A percentile compares a stretch with the other conserved stretches of the same genome.
Conservation (phyloP, 441 rosid genomes). For the Raphanus hybrid region DNA sequence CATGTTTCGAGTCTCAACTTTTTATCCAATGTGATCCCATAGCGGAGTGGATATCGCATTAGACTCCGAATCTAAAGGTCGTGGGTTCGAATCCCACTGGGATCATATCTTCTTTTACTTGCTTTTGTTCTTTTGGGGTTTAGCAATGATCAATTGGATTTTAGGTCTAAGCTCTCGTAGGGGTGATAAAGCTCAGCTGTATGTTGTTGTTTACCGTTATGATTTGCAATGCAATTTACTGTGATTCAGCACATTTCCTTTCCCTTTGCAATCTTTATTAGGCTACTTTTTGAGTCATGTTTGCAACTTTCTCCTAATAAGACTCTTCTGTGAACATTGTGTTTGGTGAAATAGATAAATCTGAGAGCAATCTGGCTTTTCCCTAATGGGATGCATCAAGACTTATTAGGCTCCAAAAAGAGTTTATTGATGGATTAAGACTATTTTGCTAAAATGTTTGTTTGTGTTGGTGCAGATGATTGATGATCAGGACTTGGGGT, state of each 20-base stretch:
- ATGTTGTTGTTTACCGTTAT: not conserved
- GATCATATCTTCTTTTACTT: constrained; percentile 49
- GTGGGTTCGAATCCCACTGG: constrained; percentile 99
- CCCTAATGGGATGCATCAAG: too few species aligned
- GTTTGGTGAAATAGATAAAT: not conserved
- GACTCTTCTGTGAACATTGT: constrained; percentile 4
- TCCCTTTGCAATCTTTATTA: not conserved
- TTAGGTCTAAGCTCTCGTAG: not conserved
- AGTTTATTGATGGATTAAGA: not conserved
- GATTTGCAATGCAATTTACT: not conserved
- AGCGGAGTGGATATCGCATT: constrained; percentile 99
- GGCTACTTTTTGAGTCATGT: not conserved
- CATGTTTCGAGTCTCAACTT: not conserved
- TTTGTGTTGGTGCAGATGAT: constrained; percentile 65
- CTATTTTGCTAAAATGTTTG: constrained; percentile 3
- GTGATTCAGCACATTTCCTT: not conserved
- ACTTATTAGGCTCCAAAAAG: too few species aligned
- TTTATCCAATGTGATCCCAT: constrained; percentile 63
- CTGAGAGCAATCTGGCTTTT: too few species aligned
- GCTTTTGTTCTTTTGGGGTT: not conserved
- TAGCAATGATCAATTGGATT: not conserved
- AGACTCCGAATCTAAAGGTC: constrained; percentile 99
- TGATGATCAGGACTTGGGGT: constrained; percentile 80
- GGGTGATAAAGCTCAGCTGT: not conserved
- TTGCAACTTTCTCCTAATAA: not conserved